These are phyloP conservation scores for Eucalyptus curtisii DNA, from an alignment of 345 rosid genomes.

Conservation along the genomic window DNA sequence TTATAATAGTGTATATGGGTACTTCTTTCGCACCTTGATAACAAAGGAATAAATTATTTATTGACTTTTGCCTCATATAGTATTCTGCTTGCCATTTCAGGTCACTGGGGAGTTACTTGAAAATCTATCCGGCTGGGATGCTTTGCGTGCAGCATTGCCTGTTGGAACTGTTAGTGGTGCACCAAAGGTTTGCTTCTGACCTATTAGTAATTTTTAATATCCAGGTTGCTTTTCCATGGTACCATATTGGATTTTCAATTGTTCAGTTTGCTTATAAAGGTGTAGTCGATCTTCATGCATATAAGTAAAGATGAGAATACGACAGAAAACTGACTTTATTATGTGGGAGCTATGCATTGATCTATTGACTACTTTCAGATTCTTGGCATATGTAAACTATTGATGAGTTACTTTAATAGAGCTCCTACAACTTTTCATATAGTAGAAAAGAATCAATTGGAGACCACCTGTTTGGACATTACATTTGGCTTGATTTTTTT, in stretches of 20 bases:
- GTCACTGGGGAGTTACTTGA: constrained; percentile 76
- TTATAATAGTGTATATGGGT: not conserved
- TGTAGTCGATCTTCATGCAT: not conserved
- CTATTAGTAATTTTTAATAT: not conserved
- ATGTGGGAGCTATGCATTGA: not conserved
- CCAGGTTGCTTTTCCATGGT: not conserved
- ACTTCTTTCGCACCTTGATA: not conserved
- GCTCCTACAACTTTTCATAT: not conserved
- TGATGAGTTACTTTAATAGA: not conserved
- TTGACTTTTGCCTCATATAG: no score
- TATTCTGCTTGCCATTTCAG: constrained; percentile 18
- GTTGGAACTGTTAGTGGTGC: constrained; percentile 98
- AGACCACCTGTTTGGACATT: not conserved
- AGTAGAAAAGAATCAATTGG: not conserved
- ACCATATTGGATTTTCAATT: not conserved
- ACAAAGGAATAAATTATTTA: not conserved
- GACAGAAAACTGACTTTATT: not conserved
- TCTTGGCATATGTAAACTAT: not conserved
- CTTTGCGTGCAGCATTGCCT: constrained; percentile 80
- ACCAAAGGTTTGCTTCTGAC: constrained; percentile 53
- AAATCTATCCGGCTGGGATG: constrained; percentile 84
- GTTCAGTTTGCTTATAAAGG: not conserved
- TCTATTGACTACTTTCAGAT: not conserved
- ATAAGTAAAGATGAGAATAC: not conserved
- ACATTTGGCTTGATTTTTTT: not conserved